Conservation (phyloP, 768 basidiomycete species). For the Phanerodontia chrysosporium region DNA sequence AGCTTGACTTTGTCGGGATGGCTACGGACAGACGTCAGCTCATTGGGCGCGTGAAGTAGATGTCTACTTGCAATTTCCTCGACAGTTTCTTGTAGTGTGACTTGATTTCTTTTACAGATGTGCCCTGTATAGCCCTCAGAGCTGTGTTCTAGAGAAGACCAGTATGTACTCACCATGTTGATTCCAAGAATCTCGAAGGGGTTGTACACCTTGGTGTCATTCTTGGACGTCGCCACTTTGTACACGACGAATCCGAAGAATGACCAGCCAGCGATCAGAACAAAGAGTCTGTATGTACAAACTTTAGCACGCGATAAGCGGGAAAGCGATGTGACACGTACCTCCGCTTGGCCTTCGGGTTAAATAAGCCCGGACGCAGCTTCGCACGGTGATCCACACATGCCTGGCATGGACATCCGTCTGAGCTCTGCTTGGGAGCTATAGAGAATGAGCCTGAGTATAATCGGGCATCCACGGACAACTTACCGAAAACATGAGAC, state of each 20-base stretch:
- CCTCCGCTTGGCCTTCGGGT: constrained; percentile 48
- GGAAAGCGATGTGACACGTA: constrained; percentile 26
- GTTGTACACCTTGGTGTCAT: constrained; percentile 76
- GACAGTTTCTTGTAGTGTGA: constrained; percentile 92
- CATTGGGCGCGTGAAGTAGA: background rate
- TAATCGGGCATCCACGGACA: background rate
- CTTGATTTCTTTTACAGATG: constrained; percentile 89
- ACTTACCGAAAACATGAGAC: constrained; percentile 45
- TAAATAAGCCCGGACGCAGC: constrained; percentile 45
- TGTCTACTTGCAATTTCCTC: constrained; percentile 64
- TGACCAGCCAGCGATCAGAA: constrained; percentile 72
- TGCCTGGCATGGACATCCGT: constrained; percentile 56
- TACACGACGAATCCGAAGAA: constrained; percentile 65
- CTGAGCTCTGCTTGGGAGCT: constrained; percentile 17
- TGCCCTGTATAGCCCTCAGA: constrained; percentile 37
- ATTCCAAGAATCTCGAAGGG: constrained; percentile 94
- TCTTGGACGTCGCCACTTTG: constrained; percentile 51
- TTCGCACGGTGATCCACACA: constrained; percentile 54
- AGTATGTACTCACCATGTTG: constrained; percentile 43
- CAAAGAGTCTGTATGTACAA: constrained; percentile 44
- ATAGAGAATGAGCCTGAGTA: background rate
- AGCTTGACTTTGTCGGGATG: constrained; percentile 96
- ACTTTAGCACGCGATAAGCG: background rate
- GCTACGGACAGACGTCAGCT: constrained; percentile 35
- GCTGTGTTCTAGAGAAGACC: background rate